These are phyloP conservation scores for Dioszegia hungarica DNA, from an alignment of 768 basidiomycete species.

Conservation along the genomic window DNA sequence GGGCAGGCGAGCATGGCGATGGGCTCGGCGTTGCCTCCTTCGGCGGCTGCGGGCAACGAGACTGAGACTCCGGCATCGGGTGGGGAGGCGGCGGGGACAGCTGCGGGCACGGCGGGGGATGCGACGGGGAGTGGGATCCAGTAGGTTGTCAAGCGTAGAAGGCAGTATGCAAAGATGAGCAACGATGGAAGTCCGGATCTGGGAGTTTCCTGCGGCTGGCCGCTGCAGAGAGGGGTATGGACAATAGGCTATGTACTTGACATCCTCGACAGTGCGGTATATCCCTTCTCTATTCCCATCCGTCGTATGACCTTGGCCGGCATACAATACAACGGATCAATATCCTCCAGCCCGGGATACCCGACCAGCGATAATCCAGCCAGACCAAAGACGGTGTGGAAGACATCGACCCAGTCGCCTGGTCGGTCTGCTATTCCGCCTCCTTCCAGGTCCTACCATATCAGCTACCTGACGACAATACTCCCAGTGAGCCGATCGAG, in stretches of 20 bases:
- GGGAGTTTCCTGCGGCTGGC: too few relatives aligned
- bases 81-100: slow-evolving; percentile 9
- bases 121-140: slow-evolving; percentile 5
- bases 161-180: neutral
- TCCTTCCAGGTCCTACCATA: slow-evolving; percentile 80
- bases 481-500: too few relatives aligned
- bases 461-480: too few relatives aligned
- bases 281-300: slow-evolving; percentile 56
- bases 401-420: slow-evolving; percentile 93
- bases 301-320: slow-evolving; percentile 68
- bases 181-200: neutral
- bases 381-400: slow-evolving; percentile 88
- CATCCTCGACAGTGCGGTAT: slow-evolving; percentile 26
- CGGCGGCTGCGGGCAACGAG: slow-evolving; percentile 2
- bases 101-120: slow-evolving; percentile 24
- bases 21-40: slow-evolving; percentile 15
- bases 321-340: slow-evolving; percentile 97
- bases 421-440: slow-evolving; percentile 94
- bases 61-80: too few relatives aligned
- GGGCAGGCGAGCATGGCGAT: slow-evolving; percentile 44
- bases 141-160: neutral
- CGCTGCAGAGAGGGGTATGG: too few relatives aligned
- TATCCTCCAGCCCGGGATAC: slow-evolving; percentile 72
- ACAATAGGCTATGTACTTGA: neutral
- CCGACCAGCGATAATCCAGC: slow-evolving; percentile 86